Evolutionary conservation across 148 eudicot species (phyloP), one percentile per base, ranked within the genome.

Genomic region (Chenopodium quinoa): DNA sequence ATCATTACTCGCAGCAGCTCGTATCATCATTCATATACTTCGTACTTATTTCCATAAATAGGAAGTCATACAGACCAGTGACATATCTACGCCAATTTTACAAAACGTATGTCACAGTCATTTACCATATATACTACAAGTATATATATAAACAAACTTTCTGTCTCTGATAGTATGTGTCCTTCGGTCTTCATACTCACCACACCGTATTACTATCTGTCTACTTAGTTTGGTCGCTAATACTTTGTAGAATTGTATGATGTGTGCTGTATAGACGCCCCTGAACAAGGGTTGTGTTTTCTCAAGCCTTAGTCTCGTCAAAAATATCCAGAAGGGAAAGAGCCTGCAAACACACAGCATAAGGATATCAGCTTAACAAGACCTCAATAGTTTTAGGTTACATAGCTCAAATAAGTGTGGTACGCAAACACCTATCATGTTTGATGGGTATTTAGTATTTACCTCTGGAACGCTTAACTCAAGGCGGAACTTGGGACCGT

Each of bases 401-500:
- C 67, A 31, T 14, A 23, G 52, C 13, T n/a, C 7, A 31, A 11
- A 69, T 27, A 47, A 46, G 52, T 4, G 22, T 3, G 2, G 5
- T 16, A 56, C 16, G 62, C 62, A 56, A 56, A 14, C 7, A 1
- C 62, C 2, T 2, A 64, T 23, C 77, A 68, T 66, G 13, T 9
- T 27, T 17, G 22, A 10, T 17, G 20, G n/a, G 4, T 54, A 2
- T 14, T 0, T 0, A 23, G n/a, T 60, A 37, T 22, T 80, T 90
- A 95, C 99, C 98, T 94, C 99, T 47, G 99, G 99, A 34, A 96
- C 88, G 83, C 92, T 94, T 6, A 96, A 84, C 60, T 96, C 99
- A 60, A 96, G 98, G 82, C 99, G 99, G 90, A 96, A 96, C 87
- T 96, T 96, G 37, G 99, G 99, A 68, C 99, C 99, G 60, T 96